Conservation (phyloP, 2,329 filamentous ascomycete genomes). For the Orbilia brochopaga region DNA sequence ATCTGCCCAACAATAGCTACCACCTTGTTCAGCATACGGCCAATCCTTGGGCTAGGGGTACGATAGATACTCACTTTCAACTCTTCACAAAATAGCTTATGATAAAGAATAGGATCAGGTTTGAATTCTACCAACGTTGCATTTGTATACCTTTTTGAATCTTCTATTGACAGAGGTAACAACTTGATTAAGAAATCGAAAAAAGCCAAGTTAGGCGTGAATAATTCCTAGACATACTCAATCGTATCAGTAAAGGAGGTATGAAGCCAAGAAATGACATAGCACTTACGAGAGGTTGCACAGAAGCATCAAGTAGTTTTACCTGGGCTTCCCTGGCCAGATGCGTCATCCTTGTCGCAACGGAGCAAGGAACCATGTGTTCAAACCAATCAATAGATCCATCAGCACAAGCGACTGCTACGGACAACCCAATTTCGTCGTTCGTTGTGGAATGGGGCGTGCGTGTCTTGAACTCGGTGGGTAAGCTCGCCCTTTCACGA, state of each 20-base stretch:
- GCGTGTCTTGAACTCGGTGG: background rate
- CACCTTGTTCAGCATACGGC: background rate
- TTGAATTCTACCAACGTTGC: background rate
- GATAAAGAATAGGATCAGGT: background rate
- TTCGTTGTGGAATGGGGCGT: background rate
- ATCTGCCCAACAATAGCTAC: conserved; percentile 13
- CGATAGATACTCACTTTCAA: conserved; percentile 15
- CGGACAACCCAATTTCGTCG: conserved; percentile 10
- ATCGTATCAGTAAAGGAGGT: background rate
- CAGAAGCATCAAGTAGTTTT: background rate
- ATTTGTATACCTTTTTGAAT: conserved; percentile 16
- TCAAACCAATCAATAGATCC: conserved; percentile 8
- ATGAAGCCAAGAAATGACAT: background rate
- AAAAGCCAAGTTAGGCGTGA: conserved; percentile 1
- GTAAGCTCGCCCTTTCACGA: conserved; percentile 9
- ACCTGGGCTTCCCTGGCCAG: conserved; percentile 21
- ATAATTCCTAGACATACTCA: conserved; percentile 19
- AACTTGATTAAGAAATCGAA: conserved; percentile 37
- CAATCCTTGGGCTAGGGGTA: background rate
- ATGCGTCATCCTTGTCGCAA: conserved; percentile 33
- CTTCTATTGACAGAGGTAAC: background rate
- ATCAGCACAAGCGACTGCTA: conserved; percentile 11
- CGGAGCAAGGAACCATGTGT: conserved; percentile 10
- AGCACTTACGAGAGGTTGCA: conserved; percentile 18
- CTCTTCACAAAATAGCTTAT: conserved; percentile 9